These are phyloP conservation scores for Apiotrichum sp. DNA, from an alignment of 1,284 basidiomycete species.

Conservation along the genomic window DNA sequence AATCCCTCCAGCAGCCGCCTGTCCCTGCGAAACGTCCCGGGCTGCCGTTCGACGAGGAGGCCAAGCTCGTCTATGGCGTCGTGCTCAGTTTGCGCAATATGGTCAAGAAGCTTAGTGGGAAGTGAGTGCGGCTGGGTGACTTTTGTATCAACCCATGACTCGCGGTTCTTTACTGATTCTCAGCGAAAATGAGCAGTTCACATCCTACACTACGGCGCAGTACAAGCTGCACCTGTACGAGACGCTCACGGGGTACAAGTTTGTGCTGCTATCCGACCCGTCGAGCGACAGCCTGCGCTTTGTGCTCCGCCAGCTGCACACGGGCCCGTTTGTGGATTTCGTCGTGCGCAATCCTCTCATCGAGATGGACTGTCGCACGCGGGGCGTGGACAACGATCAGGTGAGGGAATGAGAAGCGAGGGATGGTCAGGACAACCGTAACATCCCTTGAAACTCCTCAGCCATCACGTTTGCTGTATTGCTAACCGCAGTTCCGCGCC, in stretches of 20 bases:
- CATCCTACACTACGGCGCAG: conserved; percentile 79
- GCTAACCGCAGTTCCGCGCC: conserved; percentile 60
- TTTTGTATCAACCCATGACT: neutral
- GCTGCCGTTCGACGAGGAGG: conserved; percentile 92
- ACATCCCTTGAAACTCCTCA: too few relatives aligned
- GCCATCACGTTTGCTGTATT: neutral
- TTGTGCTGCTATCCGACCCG: conserved; percentile 88
- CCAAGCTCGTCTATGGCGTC: conserved; percentile 95
- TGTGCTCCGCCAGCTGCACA: conserved; percentile 79
- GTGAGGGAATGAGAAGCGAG: conserved; percentile 20
- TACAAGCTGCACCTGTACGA: conserved; percentile 94
- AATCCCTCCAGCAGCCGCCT: too few relatives aligned
- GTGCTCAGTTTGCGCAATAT: conserved; percentile 87
- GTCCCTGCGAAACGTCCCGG: conserved; percentile 26
- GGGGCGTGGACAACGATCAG: conserved; percentile 79
- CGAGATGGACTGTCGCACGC: conserved; percentile 68
- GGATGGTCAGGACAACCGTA: neutral
- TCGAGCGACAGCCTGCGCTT: conserved; percentile 72
- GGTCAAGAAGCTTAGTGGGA: conserved; percentile 85
- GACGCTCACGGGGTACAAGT: conserved; percentile 87
- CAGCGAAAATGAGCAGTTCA: conserved; percentile 88
- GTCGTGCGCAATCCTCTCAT: conserved; percentile 87
- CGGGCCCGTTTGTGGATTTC: conserved; percentile 88
- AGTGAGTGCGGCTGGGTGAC: conserved; percentile 50
- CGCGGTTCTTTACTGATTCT: neutral